These are phyloP conservation scores for Saprolegnia diclina DNA, from an alignment of 352 stramenopile species.

Conservation along the genomic window DNA sequence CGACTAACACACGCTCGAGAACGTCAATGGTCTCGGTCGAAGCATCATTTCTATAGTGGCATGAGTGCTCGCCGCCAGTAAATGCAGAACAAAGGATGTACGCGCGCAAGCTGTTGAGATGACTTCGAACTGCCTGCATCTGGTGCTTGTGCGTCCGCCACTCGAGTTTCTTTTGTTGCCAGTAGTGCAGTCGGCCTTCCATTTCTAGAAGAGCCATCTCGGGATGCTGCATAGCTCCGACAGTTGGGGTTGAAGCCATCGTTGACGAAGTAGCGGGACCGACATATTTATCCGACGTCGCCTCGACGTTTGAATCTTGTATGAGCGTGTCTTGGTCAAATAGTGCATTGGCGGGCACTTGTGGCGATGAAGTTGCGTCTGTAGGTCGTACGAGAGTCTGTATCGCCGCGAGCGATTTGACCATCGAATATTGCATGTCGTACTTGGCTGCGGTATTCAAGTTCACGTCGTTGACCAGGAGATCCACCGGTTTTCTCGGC, in stretches of 20 bases:
- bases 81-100: background rate
- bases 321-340: too few relatives aligned
- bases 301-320: too few relatives aligned
- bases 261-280: background rate
- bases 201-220: conserved; percentile 4
- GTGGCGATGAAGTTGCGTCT: background rate
- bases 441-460: background rate
- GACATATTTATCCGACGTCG: background rate
- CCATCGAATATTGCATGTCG: background rate
- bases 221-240: background rate
- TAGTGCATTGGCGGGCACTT: background rate
- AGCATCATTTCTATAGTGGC: background rate
- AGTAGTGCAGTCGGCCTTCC: conserved; percentile 7
- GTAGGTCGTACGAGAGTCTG: background rate
- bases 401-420: too few relatives aligned
- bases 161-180: conserved; percentile 5
- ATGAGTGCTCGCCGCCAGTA: background rate
- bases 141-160: conserved; percentile 13
- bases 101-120: background rate
- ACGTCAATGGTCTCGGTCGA: background rate
- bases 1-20: background rate
- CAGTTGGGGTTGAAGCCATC: background rate
- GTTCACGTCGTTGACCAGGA: background rate
- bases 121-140: background rate
- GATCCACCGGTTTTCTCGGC: conserved; percentile 10